Base-by-base conservation (phyloP, 2,329 filamentous ascomycete genomes). In the Colletotrichum eremochloae region DNA sequence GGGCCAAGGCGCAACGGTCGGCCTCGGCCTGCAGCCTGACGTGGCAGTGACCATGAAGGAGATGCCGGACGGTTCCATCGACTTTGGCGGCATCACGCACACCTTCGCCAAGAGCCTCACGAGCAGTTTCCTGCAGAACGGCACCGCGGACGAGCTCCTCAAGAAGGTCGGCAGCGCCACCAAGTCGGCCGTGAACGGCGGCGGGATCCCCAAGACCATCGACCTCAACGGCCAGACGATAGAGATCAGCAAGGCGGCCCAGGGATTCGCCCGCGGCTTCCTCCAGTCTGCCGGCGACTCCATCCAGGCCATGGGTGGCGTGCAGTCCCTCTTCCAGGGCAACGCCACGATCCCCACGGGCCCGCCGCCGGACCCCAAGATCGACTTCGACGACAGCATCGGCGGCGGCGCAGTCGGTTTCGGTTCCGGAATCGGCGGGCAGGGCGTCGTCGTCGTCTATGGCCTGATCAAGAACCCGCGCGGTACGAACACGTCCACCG, bases 181-280 rank as follows among this genome's bases (percentile, higher is more conserved):
- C 50, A 67, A 58, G 12, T 38, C 67, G 4, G 44, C 63, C 14
- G 65, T 57, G 1, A 57, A 44, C 55, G 57, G 38, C 8, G 58
- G 68, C 20, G 71, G 73, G n/a, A 67, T 76, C n/a, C 70, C 75
- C 1, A 63, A 70, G 24, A 75, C 76, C n/a, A 67, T 74, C 53
- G 36, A 71, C 24, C 60, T 74, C 60, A 71, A 63, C 67, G 40
- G 62, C 20, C 69, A 74, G 52, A 42, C 42, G n/a, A 50, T 77
- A 18, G 67, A 80, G 62, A 36, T 81, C 3, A 72, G 76, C 18
- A 76, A 75, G n/a, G 76, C 80, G 0, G 81, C 80, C 6, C 79
- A 80, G 65, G 81, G 81, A 12, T 77, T 82, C 29, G 80, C 79
- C 0, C 75, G 81, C 40, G 82, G 81, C 0, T 73, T 83, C 2